phyloP scores from a whole-genome alignment of 2,329 filamentous ascomycete species.

The Fusarium setosum region DNA sequence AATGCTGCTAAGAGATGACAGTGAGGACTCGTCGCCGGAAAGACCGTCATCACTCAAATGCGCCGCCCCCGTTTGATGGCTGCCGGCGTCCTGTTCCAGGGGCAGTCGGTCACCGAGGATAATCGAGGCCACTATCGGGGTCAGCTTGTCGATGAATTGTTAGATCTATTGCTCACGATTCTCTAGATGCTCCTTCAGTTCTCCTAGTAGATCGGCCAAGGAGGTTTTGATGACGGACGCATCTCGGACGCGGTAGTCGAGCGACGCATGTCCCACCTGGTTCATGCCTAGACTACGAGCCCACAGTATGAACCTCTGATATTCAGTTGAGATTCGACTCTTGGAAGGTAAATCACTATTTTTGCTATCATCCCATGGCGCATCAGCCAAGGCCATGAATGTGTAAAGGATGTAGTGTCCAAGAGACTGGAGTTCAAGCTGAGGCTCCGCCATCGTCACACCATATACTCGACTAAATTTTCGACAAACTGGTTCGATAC shows the following conservation, averaged over 20 bases:
- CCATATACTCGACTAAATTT: too few relatives aligned
- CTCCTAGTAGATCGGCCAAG: not conserved
- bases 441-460: not conserved
- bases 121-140: not conserved
- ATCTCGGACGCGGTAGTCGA: not conserved
- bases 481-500: too few relatives aligned
- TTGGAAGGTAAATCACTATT: not conserved
- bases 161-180: not conserved
- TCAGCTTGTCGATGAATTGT: not conserved
- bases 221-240: not conserved
- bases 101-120: not conserved
- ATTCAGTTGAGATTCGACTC: not conserved
- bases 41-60: not conserved
- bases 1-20: not conserved
- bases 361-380: not conserved
- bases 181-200: not conserved
- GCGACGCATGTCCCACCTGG: not conserved
- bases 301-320: not conserved
- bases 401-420: not conserved
- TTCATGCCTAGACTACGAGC: not conserved
- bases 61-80: not conserved
- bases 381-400: not conserved
- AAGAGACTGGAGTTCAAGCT: not conserved
- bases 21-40: not conserved
- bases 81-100: not conserved